Base-by-base conservation (phyloP, 257 asterid genomes). In the Solanum gracilifrons region DNA sequence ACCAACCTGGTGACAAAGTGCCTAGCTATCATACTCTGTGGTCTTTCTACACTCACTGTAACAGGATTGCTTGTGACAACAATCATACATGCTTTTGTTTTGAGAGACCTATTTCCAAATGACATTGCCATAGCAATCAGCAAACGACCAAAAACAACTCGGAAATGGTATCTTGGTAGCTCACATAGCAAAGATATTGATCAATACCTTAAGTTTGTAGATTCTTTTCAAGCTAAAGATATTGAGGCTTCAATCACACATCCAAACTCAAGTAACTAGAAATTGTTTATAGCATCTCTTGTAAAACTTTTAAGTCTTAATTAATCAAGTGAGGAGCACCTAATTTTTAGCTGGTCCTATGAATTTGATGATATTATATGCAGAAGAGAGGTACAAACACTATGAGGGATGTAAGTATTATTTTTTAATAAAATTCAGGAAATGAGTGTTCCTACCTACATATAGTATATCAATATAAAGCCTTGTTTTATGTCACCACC, bases 41-140 rank as follows among this genome's bases (percentile, higher is more conserved):
- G 32, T 5, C 66, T 89, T 1, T 92, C 99, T 13, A 94, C 97
- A 12, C 89, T 96, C 39, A 90, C 94, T 10, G 98, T 95, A 16
- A 80, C 91, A 5, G 92, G 87, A 20, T 33, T 95, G 89, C 93
- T 96, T 0, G 91, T 96, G 84, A 91, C 91, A 1, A 96, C 98
- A 3, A 89, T 96, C 32, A 82, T 96, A 86, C 98, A 93, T 33
- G 98, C 95, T 3, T 92, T 95, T 33, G 92, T 96, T 23, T 92
- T 92, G 13, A 36, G 90, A 1, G 94, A 96, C 86, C 91, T 96
- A 9, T 94, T 96, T 37, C 99, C 99, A 0, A 96, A 96, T 60
- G 98, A 93, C 88, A 92, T 92, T 9, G 92, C 97, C 41, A 94
- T 96, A 87, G 99, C 99, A 3, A 95, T 96, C 4, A 92, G 93